Percentiles rank a stretch among this genome's conserved stretches.
Conservation (phyloP, 257 asterid genomes). For the Solanum chmielewskii region DNA sequence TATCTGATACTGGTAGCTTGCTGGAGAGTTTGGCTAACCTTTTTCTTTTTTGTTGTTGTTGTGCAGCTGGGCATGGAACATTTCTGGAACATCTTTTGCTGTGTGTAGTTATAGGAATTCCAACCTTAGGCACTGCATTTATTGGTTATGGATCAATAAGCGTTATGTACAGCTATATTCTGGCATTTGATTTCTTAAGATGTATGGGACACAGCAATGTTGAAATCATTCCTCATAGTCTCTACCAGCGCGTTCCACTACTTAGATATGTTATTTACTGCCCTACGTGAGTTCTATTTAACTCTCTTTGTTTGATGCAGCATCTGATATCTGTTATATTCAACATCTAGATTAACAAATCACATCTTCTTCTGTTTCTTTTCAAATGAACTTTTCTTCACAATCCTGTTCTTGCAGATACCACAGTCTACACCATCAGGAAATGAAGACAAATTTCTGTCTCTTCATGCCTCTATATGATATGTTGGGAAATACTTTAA, state of each 20-base stretch:
- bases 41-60: background rate
- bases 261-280: conserved; percentile 54
- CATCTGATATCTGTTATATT: background rate
- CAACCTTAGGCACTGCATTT: conserved; percentile 50
- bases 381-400: background rate
- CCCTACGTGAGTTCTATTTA: conserved; percentile 53
- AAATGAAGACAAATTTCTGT: conserved; percentile 65
- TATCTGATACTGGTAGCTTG: background rate
- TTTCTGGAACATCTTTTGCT: conserved; percentile 77
- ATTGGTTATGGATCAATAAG: conserved; percentile 67
- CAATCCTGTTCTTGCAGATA: conserved; percentile 40
- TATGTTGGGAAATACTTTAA: conserved; percentile 50
- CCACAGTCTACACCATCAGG: conserved; percentile 62
- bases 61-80: conserved; percentile 71
- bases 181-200: conserved; percentile 74
- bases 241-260: conserved; percentile 45
- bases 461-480: conserved; percentile 91
- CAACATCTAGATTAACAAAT: background rate
- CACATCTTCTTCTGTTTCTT: background rate
- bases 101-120: conserved; percentile 53
- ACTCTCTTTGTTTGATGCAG: background rate
- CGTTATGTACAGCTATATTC: conserved; percentile 46
- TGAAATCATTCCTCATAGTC: conserved; percentile 43
- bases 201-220: conserved; percentile 80
- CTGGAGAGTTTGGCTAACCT: background rate